phyloP scores from a whole-genome alignment of 768 basidiomycete genomes.

The Termitomyces sp. region DNA sequence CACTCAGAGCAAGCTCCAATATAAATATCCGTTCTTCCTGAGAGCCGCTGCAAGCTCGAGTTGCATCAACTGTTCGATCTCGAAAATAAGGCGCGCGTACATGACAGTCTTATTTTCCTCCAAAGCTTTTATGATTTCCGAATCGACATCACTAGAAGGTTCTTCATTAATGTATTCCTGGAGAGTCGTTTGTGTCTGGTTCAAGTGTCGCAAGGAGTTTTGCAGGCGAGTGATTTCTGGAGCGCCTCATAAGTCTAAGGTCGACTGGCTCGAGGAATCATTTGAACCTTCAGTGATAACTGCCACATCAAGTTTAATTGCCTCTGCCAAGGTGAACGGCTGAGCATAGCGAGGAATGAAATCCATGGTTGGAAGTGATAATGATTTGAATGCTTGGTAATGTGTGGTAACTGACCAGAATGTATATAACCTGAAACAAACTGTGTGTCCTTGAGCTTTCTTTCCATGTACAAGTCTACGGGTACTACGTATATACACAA shows the following conservation, averaged over 20 bases:
- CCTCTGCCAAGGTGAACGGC: conserved; percentile 71
- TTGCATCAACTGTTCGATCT: conserved; percentile 5
- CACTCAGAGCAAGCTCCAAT: conserved; percentile 58
- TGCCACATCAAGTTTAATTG: conserved; percentile 58
- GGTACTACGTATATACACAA: not conserved
- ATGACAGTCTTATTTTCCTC: conserved; percentile 75
- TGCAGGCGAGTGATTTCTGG: conserved; percentile 75
- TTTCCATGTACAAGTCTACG: not conserved
- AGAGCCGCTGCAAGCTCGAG: conserved; percentile 50
- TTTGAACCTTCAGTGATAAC: conserved; percentile 68
- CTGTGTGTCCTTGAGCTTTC: not conserved
- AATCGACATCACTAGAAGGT: conserved; percentile 39
- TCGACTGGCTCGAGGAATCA: not conserved
- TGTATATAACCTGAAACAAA: not conserved
- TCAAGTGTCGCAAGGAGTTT: conserved; percentile 64
- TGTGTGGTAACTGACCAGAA: not conserved
- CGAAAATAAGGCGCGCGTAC: conserved; percentile 33
- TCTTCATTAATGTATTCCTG: conserved; percentile 40
- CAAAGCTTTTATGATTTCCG: conserved; percentile 56
- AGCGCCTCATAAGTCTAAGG: conserved; percentile 6
- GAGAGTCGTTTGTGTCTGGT: conserved; percentile 58
- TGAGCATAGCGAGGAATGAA: conserved; percentile 66
- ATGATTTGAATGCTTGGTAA: not conserved
- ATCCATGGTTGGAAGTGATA: conserved; percentile 43
- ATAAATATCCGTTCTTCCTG: conserved; percentile 77